Evolutionary conservation across 75 land plant species (phyloP).

Genomic region (Cryptomeria japonica): DNA sequence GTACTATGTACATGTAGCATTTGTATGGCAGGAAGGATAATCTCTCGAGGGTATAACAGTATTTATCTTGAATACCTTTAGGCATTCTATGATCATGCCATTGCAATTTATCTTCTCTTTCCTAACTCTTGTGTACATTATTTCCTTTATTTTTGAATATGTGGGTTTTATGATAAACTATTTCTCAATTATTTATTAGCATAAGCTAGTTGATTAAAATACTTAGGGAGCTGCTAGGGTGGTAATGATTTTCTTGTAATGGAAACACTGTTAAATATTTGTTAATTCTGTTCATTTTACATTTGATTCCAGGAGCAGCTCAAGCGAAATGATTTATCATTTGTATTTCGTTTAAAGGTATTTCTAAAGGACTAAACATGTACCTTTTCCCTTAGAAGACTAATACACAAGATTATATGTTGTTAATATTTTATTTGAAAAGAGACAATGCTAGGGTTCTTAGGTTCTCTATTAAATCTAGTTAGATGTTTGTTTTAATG

Average conservation of each 20-base stretch:
- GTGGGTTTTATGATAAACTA: not conserved
- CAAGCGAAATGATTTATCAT: constrained; percentile 62
- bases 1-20: not conserved
- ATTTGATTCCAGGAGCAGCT: constrained; percentile 52
- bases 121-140: not conserved
- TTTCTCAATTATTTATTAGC: not conserved
- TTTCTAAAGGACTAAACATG: not conserved
- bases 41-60: not conserved
- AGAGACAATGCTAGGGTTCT: not conserved
- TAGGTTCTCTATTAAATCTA: not conserved
- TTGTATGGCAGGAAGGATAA: not conserved
- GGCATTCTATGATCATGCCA: not conserved
- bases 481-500: not conserved
- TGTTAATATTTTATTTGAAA: not conserved
- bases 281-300: not conserved
- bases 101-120: not conserved
- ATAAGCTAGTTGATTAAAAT: not conserved
- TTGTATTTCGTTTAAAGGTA: constrained; percentile 76
- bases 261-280: not conserved
- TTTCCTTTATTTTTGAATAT: not conserved
- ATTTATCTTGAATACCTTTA: not conserved
- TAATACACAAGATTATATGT: not conserved
- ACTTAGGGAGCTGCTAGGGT: not conserved
- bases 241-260: not conserved
- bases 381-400: not conserved